phyloP scores from a whole-genome alignment of 2,329 filamentous ascomycete species.

The Fusarium bulbicola region DNA sequence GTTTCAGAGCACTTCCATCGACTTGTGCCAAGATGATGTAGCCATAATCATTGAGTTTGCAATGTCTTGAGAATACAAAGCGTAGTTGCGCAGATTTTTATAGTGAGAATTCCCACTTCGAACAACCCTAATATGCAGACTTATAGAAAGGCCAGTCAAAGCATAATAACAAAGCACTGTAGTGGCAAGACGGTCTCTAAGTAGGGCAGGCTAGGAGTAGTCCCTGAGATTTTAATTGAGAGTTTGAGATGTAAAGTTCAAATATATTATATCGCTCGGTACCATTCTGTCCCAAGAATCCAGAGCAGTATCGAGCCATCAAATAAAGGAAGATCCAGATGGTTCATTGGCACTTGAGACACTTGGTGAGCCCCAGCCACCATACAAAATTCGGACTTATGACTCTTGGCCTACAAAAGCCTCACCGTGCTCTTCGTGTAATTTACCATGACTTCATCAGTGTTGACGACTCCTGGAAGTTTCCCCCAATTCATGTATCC shows the following conservation, averaged over 20 bases:
- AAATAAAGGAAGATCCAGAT: not conserved
- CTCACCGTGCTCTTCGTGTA: not conserved
- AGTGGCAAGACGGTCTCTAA: not conserved
- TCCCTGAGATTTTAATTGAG: fast-evolving
- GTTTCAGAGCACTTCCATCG: too few species aligned
- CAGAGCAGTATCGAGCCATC: fast-evolving
- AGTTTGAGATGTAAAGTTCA: not conserved
- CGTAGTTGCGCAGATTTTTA: fast-evolving
- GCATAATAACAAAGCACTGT: fast-evolving
- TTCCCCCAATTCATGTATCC: not conserved
- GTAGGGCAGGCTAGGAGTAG: too few species aligned
- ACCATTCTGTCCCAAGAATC: fast-evolving
- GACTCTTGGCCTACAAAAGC: not conserved
- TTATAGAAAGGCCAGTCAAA: not conserved
- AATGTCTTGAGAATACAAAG: fast-evolving
- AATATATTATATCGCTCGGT: too few species aligned
- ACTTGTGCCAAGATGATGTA: too few species aligned
- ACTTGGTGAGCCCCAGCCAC: not conserved
- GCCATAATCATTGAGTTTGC: not conserved
- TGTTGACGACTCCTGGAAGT: not conserved
- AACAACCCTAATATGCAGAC: not conserved
- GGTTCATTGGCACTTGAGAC: not conserved
- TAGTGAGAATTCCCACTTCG: too few species aligned
- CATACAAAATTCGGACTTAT: fast-evolving
- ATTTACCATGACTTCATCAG: not conserved